A percentile compares a stretch with the other conserved stretches of the same genome.
These are phyloP conservation scores for Drechslera avenae DNA, from an alignment of 2,329 filamentous ascomycete species.

Conservation along the genomic window DNA sequence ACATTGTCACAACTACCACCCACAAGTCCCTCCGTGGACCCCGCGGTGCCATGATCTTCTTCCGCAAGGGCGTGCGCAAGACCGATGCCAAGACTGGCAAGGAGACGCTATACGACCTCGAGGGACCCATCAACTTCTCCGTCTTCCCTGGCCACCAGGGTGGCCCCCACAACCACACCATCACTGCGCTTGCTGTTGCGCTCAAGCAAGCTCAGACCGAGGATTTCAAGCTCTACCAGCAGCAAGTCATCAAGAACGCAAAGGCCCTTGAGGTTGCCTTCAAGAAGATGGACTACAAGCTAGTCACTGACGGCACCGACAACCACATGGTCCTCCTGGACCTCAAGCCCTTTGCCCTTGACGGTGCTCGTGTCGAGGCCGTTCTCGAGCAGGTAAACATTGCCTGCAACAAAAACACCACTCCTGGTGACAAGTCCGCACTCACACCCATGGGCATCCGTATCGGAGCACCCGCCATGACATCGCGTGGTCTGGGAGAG, in stretches of 20 bases:
- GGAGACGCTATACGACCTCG: conserved; percentile 86
- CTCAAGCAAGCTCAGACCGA: conserved; percentile 89
- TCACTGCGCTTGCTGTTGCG: conserved; percentile 92
- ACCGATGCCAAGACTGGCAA: conserved; percentile 84
- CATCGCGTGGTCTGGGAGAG: conserved; percentile 87
- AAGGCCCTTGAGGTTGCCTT: conserved; percentile 82
- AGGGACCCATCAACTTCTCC: conserved; percentile 96
- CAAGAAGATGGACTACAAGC: conserved; percentile 76
- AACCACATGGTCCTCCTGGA: conserved; percentile 97
- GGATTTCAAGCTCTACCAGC: conserved; percentile 93
- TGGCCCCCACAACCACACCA: conserved; percentile 99
- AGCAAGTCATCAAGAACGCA: conserved; percentile 90
- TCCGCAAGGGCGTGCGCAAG: conserved; percentile 85
- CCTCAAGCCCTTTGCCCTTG: conserved; percentile 82
- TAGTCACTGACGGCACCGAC: conserved; percentile 94
- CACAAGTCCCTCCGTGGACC: conserved; percentile 97
- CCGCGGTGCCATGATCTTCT: conserved; percentile 98
- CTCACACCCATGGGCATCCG: conserved; percentile 91
- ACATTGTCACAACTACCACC: conserved; percentile 96
- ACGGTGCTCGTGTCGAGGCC: conserved; percentile 93
- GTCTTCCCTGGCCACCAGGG: conserved; percentile 99
- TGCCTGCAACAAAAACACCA: conserved; percentile 99
- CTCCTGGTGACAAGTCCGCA: conserved; percentile 92
- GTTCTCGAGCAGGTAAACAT: conserved; percentile 98
- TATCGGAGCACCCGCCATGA: conserved; percentile 97